Evolutionary conservation across 371 early-diverging fungal species (phyloP).

Genomic region (Neoconidiobolus thromboides): DNA sequence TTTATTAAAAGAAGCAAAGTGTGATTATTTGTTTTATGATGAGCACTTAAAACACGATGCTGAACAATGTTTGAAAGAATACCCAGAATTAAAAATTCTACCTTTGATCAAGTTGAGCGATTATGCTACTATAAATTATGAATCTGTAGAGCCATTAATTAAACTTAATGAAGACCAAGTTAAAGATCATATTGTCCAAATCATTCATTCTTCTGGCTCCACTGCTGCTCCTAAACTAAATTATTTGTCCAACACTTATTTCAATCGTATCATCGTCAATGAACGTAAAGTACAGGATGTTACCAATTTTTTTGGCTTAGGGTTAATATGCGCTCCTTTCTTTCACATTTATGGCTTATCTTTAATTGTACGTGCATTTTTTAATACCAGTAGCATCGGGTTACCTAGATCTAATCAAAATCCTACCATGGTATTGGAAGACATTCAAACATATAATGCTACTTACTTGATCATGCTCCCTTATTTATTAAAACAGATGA

Average conservation of each 20-base stretch:
- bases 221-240: background rate
- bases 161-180: background rate
- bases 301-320: background rate
- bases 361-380: background rate
- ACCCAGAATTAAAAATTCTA: background rate
- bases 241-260: background rate
- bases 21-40: background rate
- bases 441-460: background rate
- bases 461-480: background rate
- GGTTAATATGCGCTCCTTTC: background rate
- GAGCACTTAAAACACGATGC: too few relatives aligned
- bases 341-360: background rate
- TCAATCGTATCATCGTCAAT: background rate
- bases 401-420: background rate
- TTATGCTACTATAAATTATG: background rate
- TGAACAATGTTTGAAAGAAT: background rate
- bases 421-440: background rate
- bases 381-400: background rate
- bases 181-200: background rate
- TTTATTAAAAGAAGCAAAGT: background rate
- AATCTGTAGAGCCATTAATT: background rate
- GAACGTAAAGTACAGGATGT: background rate
- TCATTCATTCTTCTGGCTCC: constrained; percentile 1
- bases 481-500: background rate
- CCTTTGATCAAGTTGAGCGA: background rate